A percentile compares a stretch with the other conserved stretches of the same genome.
Evolutionary conservation across 139 green algal species (phyloP).

Genomic region (Chlamydomonas incerta): DNA sequence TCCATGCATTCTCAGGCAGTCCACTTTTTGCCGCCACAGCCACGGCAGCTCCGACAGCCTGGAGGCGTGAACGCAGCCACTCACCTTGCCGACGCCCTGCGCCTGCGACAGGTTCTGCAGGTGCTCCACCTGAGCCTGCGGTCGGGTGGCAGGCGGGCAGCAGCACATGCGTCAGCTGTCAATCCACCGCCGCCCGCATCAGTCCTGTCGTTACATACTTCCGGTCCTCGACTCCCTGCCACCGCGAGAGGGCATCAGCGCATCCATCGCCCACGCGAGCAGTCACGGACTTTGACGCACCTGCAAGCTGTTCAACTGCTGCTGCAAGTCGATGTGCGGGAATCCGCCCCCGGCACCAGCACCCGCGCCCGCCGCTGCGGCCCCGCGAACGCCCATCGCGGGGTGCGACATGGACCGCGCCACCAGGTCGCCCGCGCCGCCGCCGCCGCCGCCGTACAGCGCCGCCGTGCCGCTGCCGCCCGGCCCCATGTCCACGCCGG

Average conservation of each 20-base stretch:
- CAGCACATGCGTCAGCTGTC: too few species aligned
- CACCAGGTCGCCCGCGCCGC: background rate
- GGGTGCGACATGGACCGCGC: constrained; percentile 37
- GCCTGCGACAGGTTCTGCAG: background rate
- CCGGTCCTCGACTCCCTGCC: too few species aligned
- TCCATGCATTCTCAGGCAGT: too few species aligned
- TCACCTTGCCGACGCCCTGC: background rate
- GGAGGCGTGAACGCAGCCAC: too few species aligned
- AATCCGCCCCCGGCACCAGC: background rate
- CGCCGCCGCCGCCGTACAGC: background rate
- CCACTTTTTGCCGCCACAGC: too few species aligned
- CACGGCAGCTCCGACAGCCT: too few species aligned
- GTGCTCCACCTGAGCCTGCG: constrained; percentile 12
- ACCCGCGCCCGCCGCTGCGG: background rate
- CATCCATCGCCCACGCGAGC: too few species aligned
- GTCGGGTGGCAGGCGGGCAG: too few species aligned
- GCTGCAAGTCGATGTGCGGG: constrained; percentile 18
- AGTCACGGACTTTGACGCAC: background rate
- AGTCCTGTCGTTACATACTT: too few species aligned
- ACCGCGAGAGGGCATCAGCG: too few species aligned
- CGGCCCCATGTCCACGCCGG: background rate
- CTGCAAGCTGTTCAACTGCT: constrained; percentile 38
- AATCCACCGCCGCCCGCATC: too few species aligned
- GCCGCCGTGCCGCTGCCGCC: background rate
- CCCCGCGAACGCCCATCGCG: background rate